Evolutionary conservation across 768 basidiomycete genomes (phyloP).

Genomic region (Pluteus cervinus): DNA sequence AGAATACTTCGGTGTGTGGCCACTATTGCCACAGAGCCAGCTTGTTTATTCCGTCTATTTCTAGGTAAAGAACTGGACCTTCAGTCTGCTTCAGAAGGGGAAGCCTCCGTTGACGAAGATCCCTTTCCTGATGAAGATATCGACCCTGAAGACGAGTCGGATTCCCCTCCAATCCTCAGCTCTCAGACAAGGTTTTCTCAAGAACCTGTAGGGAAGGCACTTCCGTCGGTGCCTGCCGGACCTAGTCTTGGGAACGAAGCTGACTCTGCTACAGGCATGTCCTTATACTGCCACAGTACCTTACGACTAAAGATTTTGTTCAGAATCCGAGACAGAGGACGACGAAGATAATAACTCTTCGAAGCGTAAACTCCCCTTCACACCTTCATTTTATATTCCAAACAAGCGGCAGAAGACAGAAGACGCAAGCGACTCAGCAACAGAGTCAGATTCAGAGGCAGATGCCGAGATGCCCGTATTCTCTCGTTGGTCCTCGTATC

Average conservation of each 20-base stretch:
- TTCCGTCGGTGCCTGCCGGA: background rate
- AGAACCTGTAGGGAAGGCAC: conserved; percentile 2
- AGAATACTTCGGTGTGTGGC: conserved; percentile 40
- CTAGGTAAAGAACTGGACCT: conserved; percentile 38
- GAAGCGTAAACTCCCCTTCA: conserved; percentile 7
- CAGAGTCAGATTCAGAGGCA: conserved; percentile 44
- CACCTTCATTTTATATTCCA: background rate
- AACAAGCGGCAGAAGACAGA: conserved; percentile 7
- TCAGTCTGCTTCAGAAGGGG: conserved; percentile 47
- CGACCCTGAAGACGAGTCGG: conserved; percentile 16
- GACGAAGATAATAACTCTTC: conserved; percentile 5
- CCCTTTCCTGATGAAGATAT: conserved; percentile 16
- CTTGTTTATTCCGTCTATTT: background rate
- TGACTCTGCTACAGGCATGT: conserved; percentile 20
- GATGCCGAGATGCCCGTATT: no score
- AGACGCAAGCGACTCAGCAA: conserved; percentile 24
- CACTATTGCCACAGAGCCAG: background rate
- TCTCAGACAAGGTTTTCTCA: conserved; percentile 1
- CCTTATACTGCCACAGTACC: background rate
- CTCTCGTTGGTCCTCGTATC: no score
- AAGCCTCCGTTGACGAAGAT: conserved; percentile 20
- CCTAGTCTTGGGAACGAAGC: conserved; percentile 9
- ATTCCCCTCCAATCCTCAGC: background rate
- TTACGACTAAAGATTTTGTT: background rate
- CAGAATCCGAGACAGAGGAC: conserved; percentile 9